Evolutionary conservation across 2,329 filamentous ascomycete genomes (phyloP), one percentile per base, ranked within the genome.

Genomic region (Pseudogymnoascus sp.): DNA sequence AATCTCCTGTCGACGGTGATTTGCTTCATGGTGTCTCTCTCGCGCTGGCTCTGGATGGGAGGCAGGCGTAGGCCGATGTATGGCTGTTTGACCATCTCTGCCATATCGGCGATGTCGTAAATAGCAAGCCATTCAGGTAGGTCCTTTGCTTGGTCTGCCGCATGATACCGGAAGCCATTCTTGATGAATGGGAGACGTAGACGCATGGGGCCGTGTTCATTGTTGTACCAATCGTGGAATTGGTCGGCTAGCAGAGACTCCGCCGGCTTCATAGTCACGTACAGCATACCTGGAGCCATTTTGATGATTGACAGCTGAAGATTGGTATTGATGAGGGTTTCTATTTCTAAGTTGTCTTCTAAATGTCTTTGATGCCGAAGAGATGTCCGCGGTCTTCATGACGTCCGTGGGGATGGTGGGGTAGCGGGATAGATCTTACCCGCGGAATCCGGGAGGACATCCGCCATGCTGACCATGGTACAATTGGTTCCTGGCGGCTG

Each of bases 191-290:
- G 85, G 13, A 96, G 78, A 60, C 90, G 87, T 6, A 96, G 83
- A 59, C 91, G 88, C 15, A 87, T 84, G 17, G 91, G 91, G 62
- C 91, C 91, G 77, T 96, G 91, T 78, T 96, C 91, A 75, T 92
- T 95, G 78, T 96, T 93, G 79, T 96, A 96, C 90, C 90, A 93
- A 74, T 96, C 90, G 76, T 96, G 89, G 77, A 96, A 96, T 71
- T 90, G 85, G 66, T 84, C 80, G 59, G 82, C 76, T 63, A 70
- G 62, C 19, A 74, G 87, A 79, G 82, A 82, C 64, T 83, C 79
- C 74, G 83, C 82, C 70, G 91, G 90, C 76, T 93, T 87, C 88
- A 96, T 96, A 15, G 90, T 92, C 69, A 96, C 91, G 74, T 88
- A 91, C 72, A 96, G 86, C 71, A 92, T 85, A 65, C 91, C 91